These are phyloP conservation scores for Trifolium pratense DNA, from an alignment of 306 rosid species.

Conservation along the genomic window DNA sequence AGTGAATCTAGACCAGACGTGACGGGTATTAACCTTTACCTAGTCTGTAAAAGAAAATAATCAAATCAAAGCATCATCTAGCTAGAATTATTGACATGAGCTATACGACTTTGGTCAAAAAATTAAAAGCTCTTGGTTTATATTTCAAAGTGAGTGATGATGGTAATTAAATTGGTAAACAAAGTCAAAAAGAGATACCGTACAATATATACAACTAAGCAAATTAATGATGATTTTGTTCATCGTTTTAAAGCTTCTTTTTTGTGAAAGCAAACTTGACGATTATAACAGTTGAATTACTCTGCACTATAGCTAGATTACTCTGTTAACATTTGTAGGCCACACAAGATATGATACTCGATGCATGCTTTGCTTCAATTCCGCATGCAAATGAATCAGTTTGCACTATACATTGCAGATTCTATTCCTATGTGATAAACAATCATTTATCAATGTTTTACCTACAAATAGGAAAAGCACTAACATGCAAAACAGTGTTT, in stretches of 20 bases:
- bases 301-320: slow-evolving; percentile 29
- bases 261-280: slow-evolving; percentile 49
- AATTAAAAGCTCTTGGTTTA: too few relatives aligned
- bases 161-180: too few relatives aligned
- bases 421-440: slow-evolving; percentile 21
- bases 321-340: slow-evolving; percentile 16
- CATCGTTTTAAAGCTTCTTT: slow-evolving; percentile 49
- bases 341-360: slow-evolving; percentile 36
- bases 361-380: slow-evolving; percentile 45
- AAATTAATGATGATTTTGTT: slow-evolving; percentile 34
- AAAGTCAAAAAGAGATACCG: too few relatives aligned
- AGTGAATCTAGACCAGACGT: too few relatives aligned
- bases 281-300: slow-evolving; percentile 43
- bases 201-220: slow-evolving; percentile 25
- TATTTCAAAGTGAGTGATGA: too few relatives aligned
- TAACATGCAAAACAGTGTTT: slow-evolving; percentile 19
- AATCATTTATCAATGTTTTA: slow-evolving; percentile 15
- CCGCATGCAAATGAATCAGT: slow-evolving; percentile 52
- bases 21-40: too few relatives aligned
- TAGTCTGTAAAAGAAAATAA: too few relatives aligned
- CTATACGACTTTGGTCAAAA: too few relatives aligned
- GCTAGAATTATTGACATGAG: too few relatives aligned
- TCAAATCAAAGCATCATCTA: too few relatives aligned
- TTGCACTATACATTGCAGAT: slow-evolving; percentile 25
- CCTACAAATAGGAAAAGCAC: slow-evolving; percentile 23